Percentiles rank a stretch among this genome's conserved stretches.
These are phyloP conservation scores for Colletotrichum shisoi DNA, from an alignment of 2,329 filamentous ascomycete species.

Conservation along the genomic window DNA sequence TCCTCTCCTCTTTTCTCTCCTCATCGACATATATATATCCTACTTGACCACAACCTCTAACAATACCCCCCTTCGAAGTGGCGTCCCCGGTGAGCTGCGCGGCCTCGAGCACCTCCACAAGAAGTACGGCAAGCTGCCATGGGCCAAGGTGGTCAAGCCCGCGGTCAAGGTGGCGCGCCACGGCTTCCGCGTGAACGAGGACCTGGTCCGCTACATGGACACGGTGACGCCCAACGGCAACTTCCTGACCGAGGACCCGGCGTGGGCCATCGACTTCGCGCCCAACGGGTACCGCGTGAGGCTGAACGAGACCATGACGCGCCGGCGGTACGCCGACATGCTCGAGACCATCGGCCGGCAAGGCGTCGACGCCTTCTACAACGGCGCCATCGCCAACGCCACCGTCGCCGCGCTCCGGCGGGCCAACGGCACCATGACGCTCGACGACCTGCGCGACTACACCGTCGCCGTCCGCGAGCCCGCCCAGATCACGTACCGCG, in stretches of 20 bases:
- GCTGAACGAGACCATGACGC: slow-evolving; percentile 76
- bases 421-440: slow-evolving; percentile 77
- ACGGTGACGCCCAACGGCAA: slow-evolving; percentile 54
- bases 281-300: slow-evolving; percentile 72
- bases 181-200: slow-evolving; percentile 75
- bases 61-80: slow-evolving; percentile 50
- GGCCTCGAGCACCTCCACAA: slow-evolving; percentile 78
- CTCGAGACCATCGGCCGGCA: slow-evolving; percentile 72
- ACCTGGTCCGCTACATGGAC: slow-evolving; percentile 76
- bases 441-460: slow-evolving; percentile 77
- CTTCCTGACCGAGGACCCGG: slow-evolving; percentile 74
- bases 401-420: slow-evolving; percentile 72
- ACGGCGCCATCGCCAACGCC: slow-evolving; percentile 71
- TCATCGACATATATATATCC: too few species aligned
- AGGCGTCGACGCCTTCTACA: slow-evolving; percentile 75
- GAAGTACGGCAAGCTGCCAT: slow-evolving; percentile 69
- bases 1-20: slow-evolving; percentile 12
- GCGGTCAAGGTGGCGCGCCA: slow-evolving; percentile 75
- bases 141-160: slow-evolving; percentile 73
- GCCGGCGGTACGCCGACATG: slow-evolving; percentile 76
- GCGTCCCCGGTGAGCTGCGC: slow-evolving; percentile 74
- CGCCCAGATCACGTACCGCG: slow-evolving; percentile 70
- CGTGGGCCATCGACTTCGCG: slow-evolving; percentile 86
- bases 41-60: slow-evolving; percentile 27
- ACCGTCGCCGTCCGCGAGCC: slow-evolving; percentile 69